Evolutionary conservation across 2,329 filamentous ascomycete species (phyloP).

Genomic region (Ophiostoma pallidulum): DNA sequence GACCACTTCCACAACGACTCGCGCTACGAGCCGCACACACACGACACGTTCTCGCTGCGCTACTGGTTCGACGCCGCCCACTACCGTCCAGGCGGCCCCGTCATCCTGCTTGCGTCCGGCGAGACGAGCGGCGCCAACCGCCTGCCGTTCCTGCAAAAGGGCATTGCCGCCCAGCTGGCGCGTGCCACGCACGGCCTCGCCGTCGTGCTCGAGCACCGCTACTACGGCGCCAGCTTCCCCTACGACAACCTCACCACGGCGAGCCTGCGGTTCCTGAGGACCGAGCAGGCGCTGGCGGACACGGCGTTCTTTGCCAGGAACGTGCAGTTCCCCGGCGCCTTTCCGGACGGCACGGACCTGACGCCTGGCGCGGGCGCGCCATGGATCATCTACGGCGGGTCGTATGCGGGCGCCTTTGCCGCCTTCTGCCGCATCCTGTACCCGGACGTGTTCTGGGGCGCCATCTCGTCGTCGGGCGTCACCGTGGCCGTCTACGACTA

Average conservation of each 20-base stretch:
- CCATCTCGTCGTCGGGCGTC: conserved; percentile 73
- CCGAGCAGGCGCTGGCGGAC: conserved; percentile 74
- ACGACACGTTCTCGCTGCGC: conserved; percentile 57
- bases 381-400: conserved; percentile 75
- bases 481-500: conserved; percentile 70
- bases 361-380: conserved; percentile 37
- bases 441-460: conserved; percentile 67
- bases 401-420: conserved; percentile 71
- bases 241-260: conserved; percentile 54
- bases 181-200: conserved; percentile 64
- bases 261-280: conserved; percentile 72
- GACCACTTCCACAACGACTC: conserved; percentile 81
- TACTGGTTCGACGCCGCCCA: conserved; percentile 77
- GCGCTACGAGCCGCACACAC: conserved; percentile 65
- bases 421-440: conserved; percentile 69
- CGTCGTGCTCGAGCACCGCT: conserved; percentile 77
- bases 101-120: conserved; percentile 66
- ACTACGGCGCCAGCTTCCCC: conserved; percentile 72
- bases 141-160: conserved; percentile 65
- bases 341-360: conserved; percentile 49
- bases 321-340: conserved; percentile 58
- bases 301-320: conserved; percentile 71
- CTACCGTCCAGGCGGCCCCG: conserved; percentile 69
- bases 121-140: conserved; percentile 57
- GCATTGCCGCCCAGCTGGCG: conserved; percentile 62